Evolutionary conservation across 106 monocot species (phyloP), one percentile per base, ranked within the genome.

Genomic region (Allium cepa): DNA sequence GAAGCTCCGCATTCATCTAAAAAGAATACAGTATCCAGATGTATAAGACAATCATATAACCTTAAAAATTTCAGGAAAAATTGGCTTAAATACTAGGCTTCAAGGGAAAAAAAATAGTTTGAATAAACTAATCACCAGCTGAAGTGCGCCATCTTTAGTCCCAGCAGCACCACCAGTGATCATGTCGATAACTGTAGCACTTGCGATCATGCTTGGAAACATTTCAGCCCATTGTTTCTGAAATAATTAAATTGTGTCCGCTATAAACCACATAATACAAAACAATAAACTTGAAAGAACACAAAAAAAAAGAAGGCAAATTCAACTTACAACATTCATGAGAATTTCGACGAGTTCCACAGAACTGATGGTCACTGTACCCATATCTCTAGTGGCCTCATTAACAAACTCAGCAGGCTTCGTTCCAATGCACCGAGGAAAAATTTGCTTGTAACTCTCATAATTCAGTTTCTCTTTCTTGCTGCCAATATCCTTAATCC

Each of bases 141-240:
- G 90, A 11, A 95, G 79, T n/a, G 81, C 62, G 7, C 90, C 94
- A 79, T 88, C 87, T 55, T 84, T 75, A 1, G 80, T 85, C 2
- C 94, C 87, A 2, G 76, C 87, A 62, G 88, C 56, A 10, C 94
- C 90, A n/a, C 57, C 67, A 17, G 85, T 87, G 14, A 95, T 88
- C 12, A 85, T 68, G 49, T 90, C 94, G 11, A 73, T 79, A 12
- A 83, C 79, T 9, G 72, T 46, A 13, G 90, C 56, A 66, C 82
- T 87, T 1, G 94, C 82, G 9, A 95, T 78, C 69, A 95, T 62
- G 14, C 78, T 76, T 15, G 94, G 80, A 47, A 95, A 95, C 85
- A 95, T 95, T 18, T 95, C 94, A 6, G 78, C 68, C 90, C 90
- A 95, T 0, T 81, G 87, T 57, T 65, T 68, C 94, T 95, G 76